Conservation (phyloP, 2,329 filamentous ascomycete genomes). For the Scleromitrula shiraiana region DNA sequence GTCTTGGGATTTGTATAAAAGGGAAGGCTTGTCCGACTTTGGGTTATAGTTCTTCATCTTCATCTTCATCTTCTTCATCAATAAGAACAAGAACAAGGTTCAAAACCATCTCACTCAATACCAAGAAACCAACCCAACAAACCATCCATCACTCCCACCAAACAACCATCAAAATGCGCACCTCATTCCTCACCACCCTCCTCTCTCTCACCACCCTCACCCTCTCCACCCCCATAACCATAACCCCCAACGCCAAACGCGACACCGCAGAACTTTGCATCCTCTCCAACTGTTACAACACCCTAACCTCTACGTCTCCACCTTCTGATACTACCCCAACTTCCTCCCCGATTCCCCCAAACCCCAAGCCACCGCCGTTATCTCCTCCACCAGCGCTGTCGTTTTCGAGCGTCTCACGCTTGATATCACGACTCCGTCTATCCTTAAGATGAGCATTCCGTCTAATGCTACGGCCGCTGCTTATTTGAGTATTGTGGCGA, state of each 20-base stretch:
- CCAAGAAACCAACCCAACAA: neutral
- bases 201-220: neutral
- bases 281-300: constrained; percentile 7
- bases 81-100: no score
- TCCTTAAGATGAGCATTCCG: neutral
- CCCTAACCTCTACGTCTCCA: constrained; percentile 2
- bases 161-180: neutral
- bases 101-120: neutral
- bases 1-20: neutral
- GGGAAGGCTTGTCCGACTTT: neutral
- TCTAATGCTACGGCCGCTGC: neutral
- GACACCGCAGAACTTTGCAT: constrained; percentile 6
- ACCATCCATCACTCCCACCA: neutral
- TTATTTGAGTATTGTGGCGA: neutral
- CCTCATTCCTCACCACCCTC: neutral
- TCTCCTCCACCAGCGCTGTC: neutral
- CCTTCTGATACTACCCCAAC: constrained; percentile 8
- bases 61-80: no score
- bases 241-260: neutral
- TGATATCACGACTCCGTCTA: neutral
- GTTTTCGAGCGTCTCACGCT: neutral
- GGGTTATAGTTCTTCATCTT: neutral
- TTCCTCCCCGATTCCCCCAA: constrained; percentile 1
- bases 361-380: constrained; percentile 1
- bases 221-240: neutral